These are phyloP conservation scores for Rhodotorula sp. DNA, from an alignment of 1,284 basidiomycete genomes.

Conservation along the genomic window DNA sequence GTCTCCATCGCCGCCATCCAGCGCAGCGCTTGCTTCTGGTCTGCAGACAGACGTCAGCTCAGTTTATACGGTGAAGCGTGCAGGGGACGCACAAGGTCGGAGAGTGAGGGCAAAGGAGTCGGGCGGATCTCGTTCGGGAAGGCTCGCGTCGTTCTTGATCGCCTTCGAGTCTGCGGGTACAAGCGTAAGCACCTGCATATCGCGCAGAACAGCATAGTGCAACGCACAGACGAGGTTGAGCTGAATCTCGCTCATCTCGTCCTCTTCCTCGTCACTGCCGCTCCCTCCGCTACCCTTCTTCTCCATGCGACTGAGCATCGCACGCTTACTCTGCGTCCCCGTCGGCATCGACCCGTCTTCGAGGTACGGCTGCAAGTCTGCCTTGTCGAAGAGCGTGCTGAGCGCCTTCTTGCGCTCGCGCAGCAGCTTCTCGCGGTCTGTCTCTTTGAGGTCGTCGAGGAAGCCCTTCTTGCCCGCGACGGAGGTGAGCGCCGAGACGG, in stretches of 20 bases:
- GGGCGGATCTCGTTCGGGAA: conserved; percentile 80
- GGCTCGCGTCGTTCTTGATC: conserved; percentile 71
- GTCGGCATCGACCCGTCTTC: conserved; percentile 13
- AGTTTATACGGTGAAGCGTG: fast-evolving
- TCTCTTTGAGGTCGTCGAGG: conserved; percentile 73
- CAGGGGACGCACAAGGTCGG: conserved; percentile 56
- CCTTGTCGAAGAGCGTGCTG: conserved; percentile 45
- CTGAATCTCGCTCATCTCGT: conserved; percentile 41
- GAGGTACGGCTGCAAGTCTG: conserved; percentile 35
- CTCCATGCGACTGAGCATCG: conserved; percentile 18
- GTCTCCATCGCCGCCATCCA: conserved; percentile 93
- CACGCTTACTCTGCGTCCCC: conserved; percentile 19
- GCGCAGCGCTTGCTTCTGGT: conserved; percentile 93
- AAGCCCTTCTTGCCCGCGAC: conserved; percentile 49
- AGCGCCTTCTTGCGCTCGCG: conserved; percentile 65
- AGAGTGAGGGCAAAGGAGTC: conserved; percentile 76
- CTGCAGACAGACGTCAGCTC: background rate
- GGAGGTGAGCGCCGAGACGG: background rate
- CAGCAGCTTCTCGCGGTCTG: conserved; percentile 68
- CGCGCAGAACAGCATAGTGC: background rate
- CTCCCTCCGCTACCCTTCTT: conserved; percentile 12
- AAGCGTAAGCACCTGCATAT: background rate
- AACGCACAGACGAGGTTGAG: conserved; percentile 38
- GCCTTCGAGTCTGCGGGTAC: conserved; percentile 62
- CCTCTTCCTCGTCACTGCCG: conserved; percentile 37